These are phyloP conservation scores for Emergomyces africanus DNA, from an alignment of 2,329 filamentous ascomycete species.

Conservation along the genomic window DNA sequence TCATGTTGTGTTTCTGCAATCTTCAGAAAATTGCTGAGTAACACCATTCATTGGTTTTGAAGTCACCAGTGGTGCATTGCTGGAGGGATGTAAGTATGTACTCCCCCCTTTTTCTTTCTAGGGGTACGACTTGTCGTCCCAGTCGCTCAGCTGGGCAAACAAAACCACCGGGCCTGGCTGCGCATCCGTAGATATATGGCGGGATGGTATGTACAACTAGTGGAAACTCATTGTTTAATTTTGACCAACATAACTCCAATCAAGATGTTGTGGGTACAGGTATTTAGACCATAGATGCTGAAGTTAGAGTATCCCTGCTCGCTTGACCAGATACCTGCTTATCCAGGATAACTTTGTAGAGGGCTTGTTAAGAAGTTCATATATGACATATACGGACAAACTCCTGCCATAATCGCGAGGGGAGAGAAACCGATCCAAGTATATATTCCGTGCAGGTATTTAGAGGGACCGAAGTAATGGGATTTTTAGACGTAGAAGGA, in stretches of 20 bases:
- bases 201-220: no score
- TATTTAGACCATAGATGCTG: neutral
- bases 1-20: neutral
- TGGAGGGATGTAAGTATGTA: neutral
- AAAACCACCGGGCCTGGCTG: neutral
- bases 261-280: neutral
- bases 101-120: neutral
- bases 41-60: neutral
- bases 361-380: neutral
- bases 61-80: neutral
- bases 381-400: neutral
- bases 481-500: neutral
- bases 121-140: neutral
- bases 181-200: neutral
- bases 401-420: neutral
- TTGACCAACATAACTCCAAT: neutral
- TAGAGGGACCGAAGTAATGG: no score
- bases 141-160: neutral
- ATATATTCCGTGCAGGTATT: neutral
- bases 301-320: neutral
- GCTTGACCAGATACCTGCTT: neutral
- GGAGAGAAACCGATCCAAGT: neutral
- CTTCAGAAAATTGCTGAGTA: neutral
- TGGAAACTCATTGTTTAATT: neutral
- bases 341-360: neutral